phyloP scores from a whole-genome alignment of 2,329 filamentous ascomycete genomes.

The Fusarium sp. region DNA sequence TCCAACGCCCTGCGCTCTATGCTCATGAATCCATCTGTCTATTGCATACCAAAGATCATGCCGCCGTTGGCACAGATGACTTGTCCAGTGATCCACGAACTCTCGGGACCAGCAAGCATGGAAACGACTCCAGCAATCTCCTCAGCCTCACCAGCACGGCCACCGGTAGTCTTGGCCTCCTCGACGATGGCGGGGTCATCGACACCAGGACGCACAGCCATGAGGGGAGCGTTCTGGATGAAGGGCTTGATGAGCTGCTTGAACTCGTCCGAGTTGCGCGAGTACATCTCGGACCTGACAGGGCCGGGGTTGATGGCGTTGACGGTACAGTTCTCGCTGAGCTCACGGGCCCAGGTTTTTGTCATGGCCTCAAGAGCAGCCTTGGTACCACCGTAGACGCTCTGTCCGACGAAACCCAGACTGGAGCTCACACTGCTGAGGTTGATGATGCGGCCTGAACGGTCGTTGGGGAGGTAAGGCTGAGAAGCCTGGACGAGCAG shows the following conservation, averaged over 20 bases:
- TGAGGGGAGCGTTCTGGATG: slow-evolving; percentile 45
- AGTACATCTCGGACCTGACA: slow-evolving; percentile 63
- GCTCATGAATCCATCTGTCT: slow-evolving; percentile 7
- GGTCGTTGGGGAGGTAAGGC: slow-evolving; percentile 77
- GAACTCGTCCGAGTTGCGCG: slow-evolving; percentile 45
- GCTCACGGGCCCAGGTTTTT: slow-evolving; percentile 65
- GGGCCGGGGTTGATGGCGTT: slow-evolving; percentile 68
- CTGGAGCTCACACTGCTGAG: slow-evolving; percentile 62
- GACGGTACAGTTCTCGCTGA: slow-evolving; percentile 63
- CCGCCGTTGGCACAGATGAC: slow-evolving; percentile 46
- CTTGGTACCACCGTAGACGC: slow-evolving; percentile 66
- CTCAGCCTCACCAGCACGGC: slow-evolving; percentile 43
- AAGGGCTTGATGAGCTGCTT: slow-evolving; percentile 46
- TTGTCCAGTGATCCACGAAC: slow-evolving; percentile 44
- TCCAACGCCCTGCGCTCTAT: slow-evolving; percentile 27
- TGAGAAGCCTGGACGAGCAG: slow-evolving; percentile 79
- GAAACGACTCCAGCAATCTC: slow-evolving; percentile 42
- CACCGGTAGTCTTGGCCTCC: slow-evolving; percentile 43
- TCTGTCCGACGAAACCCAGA: slow-evolving; percentile 62
- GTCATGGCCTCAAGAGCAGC: slow-evolving; percentile 67
- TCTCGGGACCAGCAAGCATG: slow-evolving; percentile 43
- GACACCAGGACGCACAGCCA: slow-evolving; percentile 40
- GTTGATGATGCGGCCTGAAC: slow-evolving; percentile 69
- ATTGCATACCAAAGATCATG: slow-evolving; percentile 46
- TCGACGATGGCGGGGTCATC: slow-evolving; percentile 42